Base-by-base conservation (phyloP, 2,329 filamentous ascomycete genomes). In the Fusarium scirpi region DNA sequence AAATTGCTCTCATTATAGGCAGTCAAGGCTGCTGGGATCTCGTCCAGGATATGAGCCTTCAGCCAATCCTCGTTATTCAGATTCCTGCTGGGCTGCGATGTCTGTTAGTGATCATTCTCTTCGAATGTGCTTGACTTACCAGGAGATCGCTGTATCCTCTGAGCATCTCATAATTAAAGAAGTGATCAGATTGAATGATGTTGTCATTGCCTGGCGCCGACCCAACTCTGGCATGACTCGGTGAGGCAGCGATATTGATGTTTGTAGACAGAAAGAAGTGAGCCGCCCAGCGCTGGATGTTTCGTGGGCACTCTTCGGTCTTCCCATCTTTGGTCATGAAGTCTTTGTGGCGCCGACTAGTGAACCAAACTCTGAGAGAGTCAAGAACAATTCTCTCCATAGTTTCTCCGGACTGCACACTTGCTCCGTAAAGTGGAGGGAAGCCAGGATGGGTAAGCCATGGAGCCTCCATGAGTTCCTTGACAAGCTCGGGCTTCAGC, bases 131-230 rank as follows among this genome's bases (percentile, higher is more conserved):
- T 32, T 32, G 12, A 43, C 51, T 18, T 30, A 53, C 51, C 10
- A 53, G 18, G 8, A 53, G 38, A 8, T 53, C 25, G 16, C 51
- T 43, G 12, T 53, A 53, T 3, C 51, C 51, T 9, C 51, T 24
- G 3, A 53, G n/a, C 51, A 53, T 43, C 22, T 53, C 38, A 22
- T 54, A 54, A 27, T 29, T 54, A n/a, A 54, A 54, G 20, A 54
- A 54, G 18, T 54, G 51, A 30, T 44, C 38, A 3, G 51, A 54
- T 5, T 38, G 51, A 11, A 54, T 29, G 13, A 54, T 54, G 5
- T 54, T 54, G 13, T 40, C 25, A 6, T 54, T 54, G n/a, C 16
- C 43, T 4, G 51, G 27, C 6, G 51, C 20, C 2, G 45, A 29
- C 10, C 45, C 45, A 9, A 47, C 45, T 27, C 25, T 29, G 5